A percentile compares a stretch with the other conserved stretches of the same genome.
These are phyloP conservation scores for Steccherinum ochraceum DNA, from an alignment of 768 basidiomycete genomes.

Conservation along the genomic window DNA sequence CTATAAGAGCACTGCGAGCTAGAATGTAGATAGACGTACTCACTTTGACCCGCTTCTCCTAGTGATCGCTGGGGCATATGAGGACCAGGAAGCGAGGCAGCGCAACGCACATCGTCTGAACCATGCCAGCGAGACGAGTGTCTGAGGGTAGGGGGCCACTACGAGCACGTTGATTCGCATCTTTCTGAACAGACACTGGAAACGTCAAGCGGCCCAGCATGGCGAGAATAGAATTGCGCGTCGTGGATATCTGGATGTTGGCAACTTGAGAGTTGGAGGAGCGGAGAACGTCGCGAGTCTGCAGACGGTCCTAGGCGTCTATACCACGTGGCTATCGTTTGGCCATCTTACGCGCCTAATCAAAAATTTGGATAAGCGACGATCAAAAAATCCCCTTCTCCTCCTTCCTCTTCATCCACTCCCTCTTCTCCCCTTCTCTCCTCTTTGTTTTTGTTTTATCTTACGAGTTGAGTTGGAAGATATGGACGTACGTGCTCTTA, in stretches of 20 bases:
- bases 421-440: slow-evolving; percentile 8
- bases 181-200: too few relatives aligned
- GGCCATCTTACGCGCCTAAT: too few relatives aligned
- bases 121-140: not conserved
- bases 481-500: slow-evolving; percentile 12
- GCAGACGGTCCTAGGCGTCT: too few relatives aligned
- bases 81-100: too few relatives aligned
- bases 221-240: not conserved
- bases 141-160: too few relatives aligned
- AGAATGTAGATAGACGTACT: not conserved
- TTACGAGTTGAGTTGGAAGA: slow-evolving; percentile 8
- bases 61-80: too few relatives aligned
- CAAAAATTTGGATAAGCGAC: slow-evolving; percentile 20
- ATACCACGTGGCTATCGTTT: slow-evolving; percentile 10
- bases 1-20: not conserved
- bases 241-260: not conserved
- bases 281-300: too few relatives aligned
- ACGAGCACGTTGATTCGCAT: not conserved
- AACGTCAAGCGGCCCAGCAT: not conserved
- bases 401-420: slow-evolving; percentile 5
- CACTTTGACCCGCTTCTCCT: not conserved
- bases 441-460: slow-evolving; percentile 3
- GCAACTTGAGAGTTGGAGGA: not conserved
- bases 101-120: too few relatives aligned
- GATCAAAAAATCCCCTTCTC: slow-evolving; percentile 4